These are phyloP conservation scores for Candida neerlandica DNA, from an alignment of 1,139 yeast species.

Conservation along the genomic window DNA sequence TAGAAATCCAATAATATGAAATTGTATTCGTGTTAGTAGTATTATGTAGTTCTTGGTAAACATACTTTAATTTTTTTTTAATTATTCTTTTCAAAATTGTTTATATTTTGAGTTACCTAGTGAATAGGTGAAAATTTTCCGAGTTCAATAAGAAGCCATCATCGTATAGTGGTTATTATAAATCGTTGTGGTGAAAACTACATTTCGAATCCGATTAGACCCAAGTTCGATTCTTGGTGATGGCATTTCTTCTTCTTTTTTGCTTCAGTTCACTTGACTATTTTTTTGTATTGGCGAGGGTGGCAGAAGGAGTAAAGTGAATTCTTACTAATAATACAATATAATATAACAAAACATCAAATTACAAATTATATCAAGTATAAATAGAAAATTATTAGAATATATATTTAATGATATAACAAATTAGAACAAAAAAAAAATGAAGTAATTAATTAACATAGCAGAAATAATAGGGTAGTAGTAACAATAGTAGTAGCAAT, in stretches of 20 bases:
- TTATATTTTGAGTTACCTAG: too few species aligned
- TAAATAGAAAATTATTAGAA: not conserved
- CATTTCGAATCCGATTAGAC: constrained; percentile 13
- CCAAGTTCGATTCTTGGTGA: constrained; percentile 18
- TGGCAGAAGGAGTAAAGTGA: too few species aligned
- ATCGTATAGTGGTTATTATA: constrained; percentile 17
- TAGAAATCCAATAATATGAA: too few species aligned
- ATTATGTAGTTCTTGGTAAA: too few species aligned
- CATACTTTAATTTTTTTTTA: too few species aligned
- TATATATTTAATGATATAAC: not conserved
- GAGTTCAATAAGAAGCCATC: constrained; percentile 8
- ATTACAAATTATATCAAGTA: not conserved
- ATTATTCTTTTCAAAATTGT: too few species aligned
- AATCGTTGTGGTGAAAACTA: constrained; percentile 15
- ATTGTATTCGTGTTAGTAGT: too few species aligned
- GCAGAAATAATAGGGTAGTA: not conserved
- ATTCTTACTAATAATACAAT: too few species aligned
- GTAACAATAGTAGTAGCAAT: not conserved
- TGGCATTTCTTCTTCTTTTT: constrained; percentile 11
- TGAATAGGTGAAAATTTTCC: too few species aligned
- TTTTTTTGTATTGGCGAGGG: not conserved
- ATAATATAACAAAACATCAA: not conserved
- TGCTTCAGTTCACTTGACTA: not conserved
- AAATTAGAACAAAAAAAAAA: not conserved
- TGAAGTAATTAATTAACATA: not conserved